These are phyloP conservation scores for Clohesyomyces aquaticus DNA, from an alignment of 495 filamentous ascomycete genomes.

Conservation along the genomic window DNA sequence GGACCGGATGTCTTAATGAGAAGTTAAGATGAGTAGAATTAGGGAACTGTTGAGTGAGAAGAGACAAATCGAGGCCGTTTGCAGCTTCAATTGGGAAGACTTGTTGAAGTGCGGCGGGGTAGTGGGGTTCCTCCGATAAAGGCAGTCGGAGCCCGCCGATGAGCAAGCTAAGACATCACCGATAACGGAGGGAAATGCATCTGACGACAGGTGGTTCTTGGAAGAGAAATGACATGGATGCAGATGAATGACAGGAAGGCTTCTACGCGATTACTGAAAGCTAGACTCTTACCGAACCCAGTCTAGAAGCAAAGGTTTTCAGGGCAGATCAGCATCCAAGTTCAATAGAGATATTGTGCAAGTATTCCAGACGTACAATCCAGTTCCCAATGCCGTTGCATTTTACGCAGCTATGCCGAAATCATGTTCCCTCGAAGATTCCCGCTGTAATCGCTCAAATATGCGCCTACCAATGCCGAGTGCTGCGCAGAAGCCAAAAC, in stretches of 20 bases:
- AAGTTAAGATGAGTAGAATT: no score
- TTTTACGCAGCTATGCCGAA: not conserved
- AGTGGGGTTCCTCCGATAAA: constrained; percentile 15
- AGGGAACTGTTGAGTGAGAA: not conserved
- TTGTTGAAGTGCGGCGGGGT: constrained; percentile 8
- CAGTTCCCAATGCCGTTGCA: not conserved
- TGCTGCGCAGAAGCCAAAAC: not conserved
- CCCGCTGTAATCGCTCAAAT: not conserved
- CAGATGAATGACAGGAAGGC: not conserved
- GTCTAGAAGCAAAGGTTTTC: not conserved
- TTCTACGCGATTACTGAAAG: not conserved
- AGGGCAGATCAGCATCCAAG: not conserved
- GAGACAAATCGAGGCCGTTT: not conserved
- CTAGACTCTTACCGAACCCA: no score
- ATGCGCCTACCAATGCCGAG: not conserved
- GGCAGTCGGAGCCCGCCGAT: constrained; percentile 24
- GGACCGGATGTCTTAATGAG: not conserved
- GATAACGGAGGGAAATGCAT: constrained; percentile 17
- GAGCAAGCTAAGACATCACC: constrained; percentile 5
- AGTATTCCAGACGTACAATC: not conserved
- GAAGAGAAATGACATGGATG: no score
- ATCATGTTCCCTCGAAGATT: not conserved
- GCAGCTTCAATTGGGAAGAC: not conserved
- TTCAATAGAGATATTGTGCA: not conserved
- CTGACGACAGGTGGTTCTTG: no score